phyloP scores from a whole-genome alignment of 805 yeast genomes.

The Kodamaea kakaduensis region DNA sequence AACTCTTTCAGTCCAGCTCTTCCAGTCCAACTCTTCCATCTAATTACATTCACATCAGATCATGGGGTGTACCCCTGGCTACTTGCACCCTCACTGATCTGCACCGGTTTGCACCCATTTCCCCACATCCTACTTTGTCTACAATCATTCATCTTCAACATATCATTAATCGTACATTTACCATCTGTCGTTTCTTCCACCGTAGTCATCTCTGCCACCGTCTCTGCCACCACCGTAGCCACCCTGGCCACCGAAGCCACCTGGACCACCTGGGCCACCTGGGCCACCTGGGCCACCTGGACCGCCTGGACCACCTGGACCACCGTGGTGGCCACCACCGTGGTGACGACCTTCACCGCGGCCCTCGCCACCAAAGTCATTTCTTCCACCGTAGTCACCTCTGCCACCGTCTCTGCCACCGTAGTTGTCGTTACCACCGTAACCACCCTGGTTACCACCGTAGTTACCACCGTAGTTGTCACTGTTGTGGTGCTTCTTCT shows the following conservation, averaged over 20 bases:
- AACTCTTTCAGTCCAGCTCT: no score
- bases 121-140: no score
- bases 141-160: neutral
- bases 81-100: no score
- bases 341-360: conserved; percentile 12
- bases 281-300: conserved; percentile 4
- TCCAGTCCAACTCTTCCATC: no score
- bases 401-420: conserved; percentile 10
- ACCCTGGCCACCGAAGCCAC: conserved; percentile 2
- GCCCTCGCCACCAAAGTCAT: conserved; percentile 3
- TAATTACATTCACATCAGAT: no score
- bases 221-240: conserved; percentile 5
- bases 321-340: conserved; percentile 8
- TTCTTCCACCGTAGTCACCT: conserved; percentile 5
- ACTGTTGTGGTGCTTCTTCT: conserved; percentile 9
- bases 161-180: neutral
- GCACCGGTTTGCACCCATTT: no score
- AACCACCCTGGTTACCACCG: conserved; percentile 6
- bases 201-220: conserved; percentile 6
- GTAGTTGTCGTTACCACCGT: conserved; percentile 8
- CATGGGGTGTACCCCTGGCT: no score
- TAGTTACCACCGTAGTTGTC: conserved; percentile 11
- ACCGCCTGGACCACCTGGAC: conserved; percentile 13
- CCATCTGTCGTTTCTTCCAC: conserved; percentile 8
- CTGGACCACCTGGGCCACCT: conserved; percentile 2